Evolutionary conservation across 208 protist genomes (phyloP).

Genomic region (Trypanosoma melophagium): DNA sequence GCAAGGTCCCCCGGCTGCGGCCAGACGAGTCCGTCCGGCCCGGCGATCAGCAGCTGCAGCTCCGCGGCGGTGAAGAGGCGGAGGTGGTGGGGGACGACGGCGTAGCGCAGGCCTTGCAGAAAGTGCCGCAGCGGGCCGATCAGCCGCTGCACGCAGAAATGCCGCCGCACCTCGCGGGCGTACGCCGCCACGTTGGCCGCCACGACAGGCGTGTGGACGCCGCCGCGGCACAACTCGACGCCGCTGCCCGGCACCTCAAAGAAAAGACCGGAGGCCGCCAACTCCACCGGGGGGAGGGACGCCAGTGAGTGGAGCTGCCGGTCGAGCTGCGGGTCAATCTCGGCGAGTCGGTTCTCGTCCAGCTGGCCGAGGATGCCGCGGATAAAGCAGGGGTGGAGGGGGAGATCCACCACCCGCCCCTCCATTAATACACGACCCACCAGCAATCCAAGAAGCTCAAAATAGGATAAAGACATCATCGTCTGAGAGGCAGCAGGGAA

Average conservation of each 20-base stretch:
- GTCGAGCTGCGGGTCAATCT: conserved; percentile 56
- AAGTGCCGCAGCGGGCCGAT: conserved; percentile 41
- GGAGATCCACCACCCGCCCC: conserved; percentile 45
- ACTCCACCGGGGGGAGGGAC: conserved; percentile 32
- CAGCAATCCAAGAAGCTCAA: conserved; percentile 67
- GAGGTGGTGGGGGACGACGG: conserved; percentile 52
- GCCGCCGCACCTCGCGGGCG: conserved; percentile 32
- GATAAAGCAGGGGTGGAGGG: conserved; percentile 62
- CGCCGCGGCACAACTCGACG: conserved; percentile 31
- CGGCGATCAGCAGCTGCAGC: conserved; percentile 54
- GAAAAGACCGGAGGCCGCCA: conserved; percentile 48
- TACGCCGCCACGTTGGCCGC: conserved; percentile 53
- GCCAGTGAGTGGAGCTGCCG: conserved; percentile 34
- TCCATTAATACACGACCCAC: conserved; percentile 64
- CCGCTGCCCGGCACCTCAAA: conserved; percentile 47
- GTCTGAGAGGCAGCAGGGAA: conserved; percentile 40
- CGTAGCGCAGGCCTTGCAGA: conserved; percentile 46
- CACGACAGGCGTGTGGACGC: conserved; percentile 27
- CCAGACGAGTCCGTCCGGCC: conserved; percentile 60
- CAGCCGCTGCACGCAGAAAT: conserved; percentile 39
- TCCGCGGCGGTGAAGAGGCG: conserved; percentile 59
- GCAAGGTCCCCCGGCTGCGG: conserved; percentile 45
- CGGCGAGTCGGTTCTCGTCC: conserved; percentile 11
- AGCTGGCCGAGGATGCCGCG: conserved; percentile 49
- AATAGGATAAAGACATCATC: conserved; percentile 39